Conservation (phyloP, 23 red algal genomes). For the Porphyridium purpureum region DNA sequence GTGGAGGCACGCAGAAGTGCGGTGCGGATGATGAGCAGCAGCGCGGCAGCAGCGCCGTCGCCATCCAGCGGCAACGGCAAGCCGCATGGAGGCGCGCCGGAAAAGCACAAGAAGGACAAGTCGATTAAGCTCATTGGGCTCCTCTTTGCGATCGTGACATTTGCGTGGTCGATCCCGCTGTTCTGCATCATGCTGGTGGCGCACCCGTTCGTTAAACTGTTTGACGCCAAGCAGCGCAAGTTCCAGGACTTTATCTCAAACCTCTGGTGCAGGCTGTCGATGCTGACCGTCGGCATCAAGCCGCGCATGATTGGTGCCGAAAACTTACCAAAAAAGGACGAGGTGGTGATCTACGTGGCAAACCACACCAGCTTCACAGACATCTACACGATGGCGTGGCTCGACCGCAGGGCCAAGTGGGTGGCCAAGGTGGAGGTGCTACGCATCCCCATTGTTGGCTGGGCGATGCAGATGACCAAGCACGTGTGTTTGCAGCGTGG, state of each 20-base stretch:
- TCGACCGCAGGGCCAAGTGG: slow-evolving; percentile 65
- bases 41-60: no score
- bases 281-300: slow-evolving; percentile 19
- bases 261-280: slow-evolving; percentile 50
- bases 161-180: slow-evolving; percentile 37
- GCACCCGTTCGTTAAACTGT: slow-evolving; percentile 29
- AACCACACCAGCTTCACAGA: slow-evolving; percentile 87
- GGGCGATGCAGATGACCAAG: slow-evolving; percentile 77
- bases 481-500: slow-evolving; percentile 52
- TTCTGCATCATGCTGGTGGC: slow-evolving; percentile 40
- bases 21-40: no score
- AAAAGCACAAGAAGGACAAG: not conserved
- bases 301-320: slow-evolving; percentile 33
- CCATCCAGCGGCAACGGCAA: no score
- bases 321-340: slow-evolving; percentile 23
- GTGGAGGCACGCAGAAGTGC: no score
- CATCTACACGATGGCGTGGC: slow-evolving; percentile 64
- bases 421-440: slow-evolving; percentile 90
- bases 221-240: slow-evolving; percentile 32
- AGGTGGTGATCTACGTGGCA: slow-evolving; percentile 59
- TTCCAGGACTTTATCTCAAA: slow-evolving; percentile 47
- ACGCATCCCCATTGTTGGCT: slow-evolving; percentile 71
- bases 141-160: slow-evolving; percentile 30
- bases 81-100: not conserved
- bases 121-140: slow-evolving; percentile 14